Percentiles rank a stretch among this genome's conserved stretches.
Evolutionary conservation across 2,329 filamentous ascomycete genomes (phyloP).

Genomic region (Colletotrichum plurivorum): DNA sequence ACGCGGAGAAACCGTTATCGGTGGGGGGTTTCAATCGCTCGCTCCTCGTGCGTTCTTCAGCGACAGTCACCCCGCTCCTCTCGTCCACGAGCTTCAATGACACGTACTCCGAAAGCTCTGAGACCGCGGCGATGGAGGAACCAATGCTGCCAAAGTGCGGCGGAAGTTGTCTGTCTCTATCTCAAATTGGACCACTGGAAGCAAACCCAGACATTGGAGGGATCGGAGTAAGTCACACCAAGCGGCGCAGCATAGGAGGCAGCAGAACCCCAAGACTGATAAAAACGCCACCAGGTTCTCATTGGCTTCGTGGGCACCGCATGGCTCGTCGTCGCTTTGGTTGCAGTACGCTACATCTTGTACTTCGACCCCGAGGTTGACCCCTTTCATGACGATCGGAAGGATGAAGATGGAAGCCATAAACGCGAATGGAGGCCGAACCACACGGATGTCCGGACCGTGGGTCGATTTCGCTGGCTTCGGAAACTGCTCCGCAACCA

Average conservation of each 20-base stretch:
- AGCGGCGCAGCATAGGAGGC: not conserved
- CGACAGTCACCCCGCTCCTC: too few relatives aligned
- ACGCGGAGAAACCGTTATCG: too few relatives aligned
- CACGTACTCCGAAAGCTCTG: too few relatives aligned
- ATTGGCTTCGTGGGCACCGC: slow-evolving; percentile 1
- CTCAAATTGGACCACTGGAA: too few relatives aligned
- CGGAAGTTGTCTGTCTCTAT: too few relatives aligned
- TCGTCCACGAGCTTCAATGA: too few relatives aligned
- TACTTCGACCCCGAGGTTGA: not conserved
- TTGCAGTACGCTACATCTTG: not conserved
- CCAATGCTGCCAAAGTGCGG: too few relatives aligned
- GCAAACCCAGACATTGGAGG: not conserved
- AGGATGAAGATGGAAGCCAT: not conserved
- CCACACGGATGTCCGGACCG: not conserved
- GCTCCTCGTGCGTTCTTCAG: too few relatives aligned
- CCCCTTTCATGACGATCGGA: not conserved
- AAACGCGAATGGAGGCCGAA: not conserved
- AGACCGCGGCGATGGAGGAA: too few relatives aligned
- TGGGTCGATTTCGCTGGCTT: not conserved
- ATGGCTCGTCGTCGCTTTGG: not conserved
- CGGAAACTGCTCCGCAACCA: not conserved
- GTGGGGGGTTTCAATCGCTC: too few relatives aligned
- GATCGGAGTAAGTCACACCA: not conserved
- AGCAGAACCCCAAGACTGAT: not conserved
- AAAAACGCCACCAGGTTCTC: not conserved